Percentiles rank a stretch among this genome's conserved stretches.
Conservation (phyloP, 108 stramenopile genomes). For the Skeletonema potamos region DNA sequence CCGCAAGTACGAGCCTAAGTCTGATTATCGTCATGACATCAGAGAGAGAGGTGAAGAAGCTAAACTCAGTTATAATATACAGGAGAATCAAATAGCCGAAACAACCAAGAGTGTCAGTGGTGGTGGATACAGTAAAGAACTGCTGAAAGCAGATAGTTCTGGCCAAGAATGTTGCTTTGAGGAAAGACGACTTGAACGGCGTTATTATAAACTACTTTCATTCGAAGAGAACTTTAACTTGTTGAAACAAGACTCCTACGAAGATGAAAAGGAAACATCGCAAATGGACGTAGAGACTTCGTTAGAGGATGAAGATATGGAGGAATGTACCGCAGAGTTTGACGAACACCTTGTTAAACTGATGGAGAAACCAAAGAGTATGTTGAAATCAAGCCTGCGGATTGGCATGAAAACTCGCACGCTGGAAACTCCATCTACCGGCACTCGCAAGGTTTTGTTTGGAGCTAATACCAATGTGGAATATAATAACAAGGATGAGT, state of each 20-base stretch:
- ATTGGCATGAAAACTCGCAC: background rate
- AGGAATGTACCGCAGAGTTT: constrained; percentile 1
- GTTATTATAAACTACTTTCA: constrained; percentile 44
- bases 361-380: constrained; percentile 2
- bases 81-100: background rate
- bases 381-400: constrained; percentile 19
- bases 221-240: constrained; percentile 59
- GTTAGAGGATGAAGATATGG: constrained; percentile 36
- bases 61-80: constrained; percentile 4
- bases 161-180: constrained; percentile 79
- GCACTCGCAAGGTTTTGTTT: constrained; percentile 43
- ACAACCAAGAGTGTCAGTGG: background rate
- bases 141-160: constrained; percentile 40
- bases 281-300: constrained; percentile 65
- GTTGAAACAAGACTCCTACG: constrained; percentile 23
- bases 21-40: constrained; percentile 1
- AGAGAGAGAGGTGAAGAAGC: background rate
- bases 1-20: constrained; percentile 26
- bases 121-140: constrained; percentile 53
- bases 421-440: background rate
- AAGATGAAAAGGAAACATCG: constrained; percentile 30
- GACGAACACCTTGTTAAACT: background rate
- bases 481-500: constrained; percentile 37
- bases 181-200: constrained; percentile 51
- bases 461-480: constrained; percentile 36